Base-by-base conservation (phyloP, 306 rosid species). In the Spatholobus suberectus region DNA sequence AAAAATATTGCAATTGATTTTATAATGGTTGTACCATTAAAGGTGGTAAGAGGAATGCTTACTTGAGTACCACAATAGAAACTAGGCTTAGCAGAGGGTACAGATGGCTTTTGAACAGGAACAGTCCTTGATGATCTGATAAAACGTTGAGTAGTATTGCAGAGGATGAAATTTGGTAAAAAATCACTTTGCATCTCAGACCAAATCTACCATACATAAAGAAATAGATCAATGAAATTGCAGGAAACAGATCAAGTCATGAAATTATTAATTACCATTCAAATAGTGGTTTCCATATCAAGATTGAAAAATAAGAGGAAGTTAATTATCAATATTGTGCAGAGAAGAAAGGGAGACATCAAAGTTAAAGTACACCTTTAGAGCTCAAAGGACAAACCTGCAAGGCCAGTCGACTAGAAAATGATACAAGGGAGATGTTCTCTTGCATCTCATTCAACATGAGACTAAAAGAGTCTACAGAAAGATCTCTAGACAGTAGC, bases 371-470 rank as follows among this genome's bases (percentile, higher is more conserved):
- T 17, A 70, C 11, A 54, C 58, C 37, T 70, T 70, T 76, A 75
- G 72, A 57, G 78, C 79, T 52, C 78, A 76, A n/a, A 61, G 68
- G 44, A 75, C 78, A 74, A 81, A 96, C 99, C 99, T 96, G 99
- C 5, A 98, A 96, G 77, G 98, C 96, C 83, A 96, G 90, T 76
- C 99, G 92, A 82, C 99, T 89, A 63, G 98, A 96, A 90, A 93
- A 96, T 82, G 99, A 96, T 73, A 96, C 94, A 14, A 93, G 99
- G 55, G 99, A 96, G 41, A 92, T 87, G 86, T 93, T 93, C 88
- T 96, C 99, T 90, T 96, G 98, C 97, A 93, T 93, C 96, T 93
- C 99, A 88, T 90, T 96, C 90, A 96, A 81, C 91, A 92, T 92
- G 67, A 92, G 91, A 88, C 84, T 82, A 83, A 88, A 96, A n/a